A percentile compares a stretch with the other conserved stretches of the same genome.
phyloP scores from a whole-genome alignment of 108 stramenopile genomes.

The Fragilariopsis cylindrus region DNA sequence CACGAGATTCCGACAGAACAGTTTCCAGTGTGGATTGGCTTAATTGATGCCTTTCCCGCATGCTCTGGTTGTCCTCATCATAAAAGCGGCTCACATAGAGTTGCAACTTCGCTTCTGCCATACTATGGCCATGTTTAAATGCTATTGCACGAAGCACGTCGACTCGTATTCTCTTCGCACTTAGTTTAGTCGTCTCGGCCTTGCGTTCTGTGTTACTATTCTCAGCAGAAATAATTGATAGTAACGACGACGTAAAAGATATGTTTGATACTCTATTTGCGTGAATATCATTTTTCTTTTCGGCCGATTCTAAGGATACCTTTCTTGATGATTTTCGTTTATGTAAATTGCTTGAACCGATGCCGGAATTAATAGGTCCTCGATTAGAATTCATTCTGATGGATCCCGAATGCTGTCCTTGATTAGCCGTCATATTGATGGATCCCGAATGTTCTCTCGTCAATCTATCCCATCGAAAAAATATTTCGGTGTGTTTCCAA shows the following conservation, averaged over 20 bases:
- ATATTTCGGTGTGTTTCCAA: slow-evolving; percentile 11
- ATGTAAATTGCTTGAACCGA: too few species aligned
- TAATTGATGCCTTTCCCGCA: too few species aligned
- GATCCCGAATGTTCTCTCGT: neutral
- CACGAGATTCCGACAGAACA: neutral
- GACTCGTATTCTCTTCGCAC: neutral
- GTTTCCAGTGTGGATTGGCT: neutral
- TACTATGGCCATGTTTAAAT: neutral
- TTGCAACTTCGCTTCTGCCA: neutral
- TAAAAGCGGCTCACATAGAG: too few species aligned
- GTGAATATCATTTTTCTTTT: too few species aligned
- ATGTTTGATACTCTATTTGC: neutral
- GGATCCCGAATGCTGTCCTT: too few species aligned
- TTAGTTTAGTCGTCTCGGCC: neutral
- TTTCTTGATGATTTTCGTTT: too few species aligned
- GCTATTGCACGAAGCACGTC: neutral
- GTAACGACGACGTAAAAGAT: neutral
- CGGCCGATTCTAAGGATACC: too few species aligned
- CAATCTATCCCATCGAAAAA: neutral
- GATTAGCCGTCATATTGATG: too few species aligned
- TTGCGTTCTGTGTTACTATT: neutral
- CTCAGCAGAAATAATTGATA: neutral
- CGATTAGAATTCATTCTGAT: too few species aligned
- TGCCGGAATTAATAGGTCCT: too few species aligned
- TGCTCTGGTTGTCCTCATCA: too few species aligned